Conservation (phyloP, 495 filamentous ascomycete species). For the Hypoxylon rickii region DNA sequence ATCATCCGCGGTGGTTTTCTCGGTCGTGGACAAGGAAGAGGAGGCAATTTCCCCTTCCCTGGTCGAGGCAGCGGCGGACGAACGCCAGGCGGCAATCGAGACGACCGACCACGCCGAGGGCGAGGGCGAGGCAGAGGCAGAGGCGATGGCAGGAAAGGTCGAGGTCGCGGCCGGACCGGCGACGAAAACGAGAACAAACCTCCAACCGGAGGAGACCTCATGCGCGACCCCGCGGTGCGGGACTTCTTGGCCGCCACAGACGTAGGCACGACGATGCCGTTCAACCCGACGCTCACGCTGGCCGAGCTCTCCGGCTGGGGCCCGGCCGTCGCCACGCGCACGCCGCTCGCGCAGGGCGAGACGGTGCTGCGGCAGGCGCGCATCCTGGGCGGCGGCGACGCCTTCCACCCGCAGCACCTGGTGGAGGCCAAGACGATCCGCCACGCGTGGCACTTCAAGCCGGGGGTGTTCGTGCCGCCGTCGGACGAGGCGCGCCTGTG, state of each 20-base stretch:
- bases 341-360: slow-evolving; percentile 24
- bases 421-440: neutral
- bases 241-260: slow-evolving; percentile 23
- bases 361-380: slow-evolving; percentile 32
- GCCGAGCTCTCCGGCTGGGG: slow-evolving; percentile 29
- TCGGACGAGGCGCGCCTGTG: slow-evolving; percentile 15
- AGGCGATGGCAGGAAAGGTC: neutral
- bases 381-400: slow-evolving; percentile 29
- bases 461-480: slow-evolving; percentile 28
- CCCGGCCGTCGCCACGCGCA: slow-evolving; percentile 12
- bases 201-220: neutral
- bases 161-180: neutral
- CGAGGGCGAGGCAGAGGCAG: slow-evolving; percentile 8
- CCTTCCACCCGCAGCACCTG: slow-evolving; percentile 15
- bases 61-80: slow-evolving; percentile 4
- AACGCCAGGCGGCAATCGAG: neutral
- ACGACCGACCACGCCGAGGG: slow-evolving; percentile 23
- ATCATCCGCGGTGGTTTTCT: slow-evolving; percentile 31
- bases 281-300: slow-evolving; percentile 24
- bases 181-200: neutral
- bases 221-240: neutral
- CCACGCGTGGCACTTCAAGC: neutral
- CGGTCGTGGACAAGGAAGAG: slow-evolving; percentile 17
- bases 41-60: neutral
- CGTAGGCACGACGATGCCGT: slow-evolving; percentile 10